Conservation (phyloP, 768 basidiomycete genomes). For the Boletus subparvulus region DNA sequence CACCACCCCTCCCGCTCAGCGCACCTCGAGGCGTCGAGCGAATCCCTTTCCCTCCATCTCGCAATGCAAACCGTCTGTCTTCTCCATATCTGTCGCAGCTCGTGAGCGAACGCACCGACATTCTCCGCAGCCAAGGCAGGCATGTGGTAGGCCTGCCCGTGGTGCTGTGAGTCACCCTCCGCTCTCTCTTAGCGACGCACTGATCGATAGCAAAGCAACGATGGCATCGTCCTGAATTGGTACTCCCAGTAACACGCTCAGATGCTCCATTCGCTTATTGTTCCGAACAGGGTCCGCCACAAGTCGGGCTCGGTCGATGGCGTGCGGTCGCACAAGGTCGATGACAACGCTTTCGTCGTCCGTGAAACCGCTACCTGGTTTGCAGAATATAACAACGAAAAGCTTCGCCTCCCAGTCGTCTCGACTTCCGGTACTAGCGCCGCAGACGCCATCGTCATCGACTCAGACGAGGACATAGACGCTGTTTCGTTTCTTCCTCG, state of each 20-base stretch:
- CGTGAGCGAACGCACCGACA: constrained; percentile 14
- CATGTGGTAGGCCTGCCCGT: constrained; percentile 25
- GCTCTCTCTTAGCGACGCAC: not conserved
- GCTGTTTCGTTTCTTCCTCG: not conserved
- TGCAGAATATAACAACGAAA: not conserved
- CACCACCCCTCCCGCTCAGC: constrained; percentile 18
- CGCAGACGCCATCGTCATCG: constrained; percentile 23
- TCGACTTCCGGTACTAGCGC: constrained; percentile 9
- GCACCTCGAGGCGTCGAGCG: constrained; percentile 30
- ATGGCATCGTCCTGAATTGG: constrained; percentile 33
- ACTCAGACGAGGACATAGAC: constrained; percentile 18
- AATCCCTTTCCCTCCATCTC: constrained; percentile 17
- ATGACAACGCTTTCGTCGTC: not conserved
- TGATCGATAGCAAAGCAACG: constrained; percentile 22
- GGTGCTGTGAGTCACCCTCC: constrained; percentile 22
- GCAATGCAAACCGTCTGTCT: constrained; percentile 9
- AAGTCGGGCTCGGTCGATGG: not conserved
- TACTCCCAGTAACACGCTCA: constrained; percentile 4
- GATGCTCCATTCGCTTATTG: constrained; percentile 7
- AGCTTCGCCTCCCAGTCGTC: not conserved
- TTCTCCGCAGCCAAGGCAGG: constrained; percentile 22
- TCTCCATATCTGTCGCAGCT: constrained; percentile 15
- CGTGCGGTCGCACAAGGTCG: not conserved
- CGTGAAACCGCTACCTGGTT: not conserved
- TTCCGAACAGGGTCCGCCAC: constrained; percentile 16